Conservation (phyloP, 805 yeast genomes). For the Candida broadrunensis region DNA sequence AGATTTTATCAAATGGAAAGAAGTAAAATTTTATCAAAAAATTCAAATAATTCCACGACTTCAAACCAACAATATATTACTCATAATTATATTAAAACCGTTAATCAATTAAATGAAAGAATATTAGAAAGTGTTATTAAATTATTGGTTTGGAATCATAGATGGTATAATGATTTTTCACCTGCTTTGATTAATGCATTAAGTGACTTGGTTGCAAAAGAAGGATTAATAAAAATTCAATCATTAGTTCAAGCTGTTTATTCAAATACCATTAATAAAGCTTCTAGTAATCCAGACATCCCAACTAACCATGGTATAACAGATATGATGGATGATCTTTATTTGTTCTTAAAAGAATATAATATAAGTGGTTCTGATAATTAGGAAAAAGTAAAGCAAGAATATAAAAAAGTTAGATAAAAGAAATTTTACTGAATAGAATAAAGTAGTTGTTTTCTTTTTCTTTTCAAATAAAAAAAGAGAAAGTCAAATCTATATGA, state of each 20-base stretch:
- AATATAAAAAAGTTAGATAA: too few species aligned
- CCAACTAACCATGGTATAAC: conserved; percentile 51
- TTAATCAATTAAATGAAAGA: conserved; percentile 47
- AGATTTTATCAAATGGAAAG: conserved; percentile 58
- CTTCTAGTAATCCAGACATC: conserved; percentile 14
- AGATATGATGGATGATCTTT: conserved; percentile 50
- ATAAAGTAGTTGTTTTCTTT: too few species aligned
- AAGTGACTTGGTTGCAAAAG: conserved; percentile 62
- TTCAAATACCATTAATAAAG: conserved; percentile 26
- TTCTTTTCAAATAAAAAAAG: too few species aligned
- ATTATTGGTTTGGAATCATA: conserved; percentile 93
- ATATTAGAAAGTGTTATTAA: conserved; percentile 71
- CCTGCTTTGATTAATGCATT: conserved; percentile 61
- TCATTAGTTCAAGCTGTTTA: conserved; percentile 69
- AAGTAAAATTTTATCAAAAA: conserved; percentile 30
- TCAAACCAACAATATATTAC: conserved; percentile 8
- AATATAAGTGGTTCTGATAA: conserved; percentile 43
- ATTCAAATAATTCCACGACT: conserved; percentile 11
- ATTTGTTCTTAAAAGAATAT: conserved; percentile 46
- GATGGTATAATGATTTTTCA: conserved; percentile 94
- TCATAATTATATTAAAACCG: conserved; percentile 35
- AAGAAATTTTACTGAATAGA: too few species aligned
- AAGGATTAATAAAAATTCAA: conserved; percentile 75
- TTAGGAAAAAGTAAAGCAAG: too few species aligned
- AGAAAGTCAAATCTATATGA: too few species aligned